Base-by-base conservation (phyloP, 78 protist genomes). In the Fonticula alba region DNA sequence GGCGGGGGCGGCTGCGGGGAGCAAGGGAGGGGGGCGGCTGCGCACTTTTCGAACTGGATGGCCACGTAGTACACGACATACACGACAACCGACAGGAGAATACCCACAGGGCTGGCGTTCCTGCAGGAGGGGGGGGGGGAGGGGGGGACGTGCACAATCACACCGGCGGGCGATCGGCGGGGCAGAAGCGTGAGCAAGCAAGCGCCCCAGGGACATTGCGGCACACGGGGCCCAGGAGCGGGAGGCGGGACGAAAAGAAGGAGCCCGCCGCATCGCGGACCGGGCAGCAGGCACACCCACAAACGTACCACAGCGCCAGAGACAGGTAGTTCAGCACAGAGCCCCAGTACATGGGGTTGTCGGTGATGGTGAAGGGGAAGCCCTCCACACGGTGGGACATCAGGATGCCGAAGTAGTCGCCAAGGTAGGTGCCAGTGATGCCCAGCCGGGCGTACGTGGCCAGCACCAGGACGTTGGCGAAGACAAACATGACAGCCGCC, bases 401-500 rank as follows among this genome's bases (percentile, higher is more conserved):
- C 32, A 81, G 71, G 52, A 85, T 85, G 35, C 86, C 91, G 66
- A 77, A 85, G 70, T 85, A 85, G 65, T 85, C 91, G 33, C 84
- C 90, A 5, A 81, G 68, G 63, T 77, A 81, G 26, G 90, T 81
- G 31, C 91, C 91, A 9, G 91, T 85, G 61, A 85, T 58, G 26
- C 91, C 91, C 46, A 85, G 77, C 31, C 73, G 65, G 10, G 19
- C 31, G 32, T 68, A 55, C 29, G 85, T 52, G 19, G 79, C 26
- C 15, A 46, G 33, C 36, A 78, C 86, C 11, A 85, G 53, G 35
- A 78, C 59, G 31, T 47, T 36, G 51, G 86, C 91, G 22, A 47
- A 22, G 19, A 38, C 72, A 37, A 62, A 41, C 20, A 72, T 29
- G 19, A 36, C 61, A 38, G 24, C 54, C 10, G 73, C 47, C 15